These are phyloP conservation scores for Saccharomyces paradoxus DNA, from an alignment of 805 yeast species.

Conservation along the genomic window DNA sequence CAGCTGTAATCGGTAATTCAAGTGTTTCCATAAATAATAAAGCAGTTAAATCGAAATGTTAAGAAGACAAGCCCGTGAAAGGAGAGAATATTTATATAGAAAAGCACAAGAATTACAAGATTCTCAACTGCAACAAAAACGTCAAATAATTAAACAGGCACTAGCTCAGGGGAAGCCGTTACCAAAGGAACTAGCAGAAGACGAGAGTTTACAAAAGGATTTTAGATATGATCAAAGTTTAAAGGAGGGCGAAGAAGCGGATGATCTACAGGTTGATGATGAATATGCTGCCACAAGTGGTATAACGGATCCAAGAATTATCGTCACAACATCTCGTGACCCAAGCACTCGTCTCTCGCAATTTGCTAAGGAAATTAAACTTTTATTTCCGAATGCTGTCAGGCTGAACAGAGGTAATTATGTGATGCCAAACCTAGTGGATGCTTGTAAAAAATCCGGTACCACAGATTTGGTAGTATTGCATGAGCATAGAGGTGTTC, in stretches of 20 bases:
- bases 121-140: constrained; percentile 71
- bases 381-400: constrained; percentile 82
- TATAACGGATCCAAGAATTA: constrained; percentile 77
- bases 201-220: constrained; percentile 68
- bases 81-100: constrained; percentile 86
- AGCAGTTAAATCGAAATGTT: constrained; percentile 37
- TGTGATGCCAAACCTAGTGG: constrained; percentile 73
- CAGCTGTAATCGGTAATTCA: neutral
- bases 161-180: constrained; percentile 86
- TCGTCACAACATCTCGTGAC: constrained; percentile 89
- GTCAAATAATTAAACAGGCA: constrained; percentile 80
- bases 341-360: constrained; percentile 81
- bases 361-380: constrained; percentile 84
- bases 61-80: constrained; percentile 91
- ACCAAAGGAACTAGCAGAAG: constrained; percentile 86
- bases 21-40: neutral
- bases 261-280: constrained; percentile 60
- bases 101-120: constrained; percentile 89
- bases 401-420: constrained; percentile 91
- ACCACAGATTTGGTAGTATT: constrained; percentile 77
- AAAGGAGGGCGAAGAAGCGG: constrained; percentile 31
- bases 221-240: constrained; percentile 79
- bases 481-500: constrained; percentile 98
- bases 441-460: constrained; percentile 72
- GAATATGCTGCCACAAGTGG: constrained; percentile 88